Base-by-base conservation (phyloP, 75 land plant species). In the Picea glauca region DNA sequence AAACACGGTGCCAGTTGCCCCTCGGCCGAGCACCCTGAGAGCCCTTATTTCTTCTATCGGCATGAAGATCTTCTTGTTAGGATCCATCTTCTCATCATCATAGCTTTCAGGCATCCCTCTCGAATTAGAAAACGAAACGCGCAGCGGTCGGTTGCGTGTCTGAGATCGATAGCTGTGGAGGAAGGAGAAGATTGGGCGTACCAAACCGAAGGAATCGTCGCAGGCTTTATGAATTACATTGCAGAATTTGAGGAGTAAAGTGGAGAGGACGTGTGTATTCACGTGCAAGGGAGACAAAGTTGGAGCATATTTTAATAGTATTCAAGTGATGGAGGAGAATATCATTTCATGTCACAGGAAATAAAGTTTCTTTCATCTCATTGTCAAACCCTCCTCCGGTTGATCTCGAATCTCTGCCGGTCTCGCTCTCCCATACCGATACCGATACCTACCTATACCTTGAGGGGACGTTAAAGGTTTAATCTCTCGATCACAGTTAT, bases 221-320 rank as follows among this genome's bases (percentile, higher is more conserved):
- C 54, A 70, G 38, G 23, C 73, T 40, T 70, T 70, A 40, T 20
- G 12, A n/a, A 11, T 20, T 50, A n/a, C 23, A 70, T 70, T 70
- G 3, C 74, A 70, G 74, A 70, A 70, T 70, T 40, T 70, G 74
- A 70, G 74, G 50, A 70, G 56, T 18, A 40, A 70, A 70, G 74
- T 70, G 50, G 54, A 70, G 74, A 9, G n/a, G 74, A 8, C n/a
- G 56, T 70, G 56, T 23, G 40, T 70, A 43, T 70, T 70, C 43
- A 70, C 54, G 74, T 35, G 74, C 74, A 70, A 9, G 50, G 74
- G 54, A 70, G 50, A 70, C 23, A 70, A 70, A 70, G 56, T 50
- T 50, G 56, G 56, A 50, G 12, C 12, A 50, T 50, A 50, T 50
- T 50, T 50, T 50, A 50, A 50, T 50, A 50, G 1, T 50, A 50